phyloP scores from a whole-genome alignment of 176 grass and related monocot species.

The Elymus sibiricus region DNA sequence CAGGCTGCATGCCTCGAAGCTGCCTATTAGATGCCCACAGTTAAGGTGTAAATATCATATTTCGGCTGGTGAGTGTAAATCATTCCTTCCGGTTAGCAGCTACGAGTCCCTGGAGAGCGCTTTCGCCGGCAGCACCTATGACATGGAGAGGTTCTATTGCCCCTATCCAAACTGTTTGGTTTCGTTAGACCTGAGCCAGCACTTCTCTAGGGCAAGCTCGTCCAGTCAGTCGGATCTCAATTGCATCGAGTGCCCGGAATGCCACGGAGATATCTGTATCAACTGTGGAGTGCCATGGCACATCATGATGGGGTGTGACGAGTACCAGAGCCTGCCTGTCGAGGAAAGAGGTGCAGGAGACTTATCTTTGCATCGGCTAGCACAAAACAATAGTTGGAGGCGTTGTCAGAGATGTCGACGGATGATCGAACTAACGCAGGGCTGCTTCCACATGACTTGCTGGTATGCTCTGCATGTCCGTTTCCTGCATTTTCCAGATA shows the following conservation, averaged over 20 bases:
- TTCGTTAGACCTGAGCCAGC: slow-evolving; percentile 54
- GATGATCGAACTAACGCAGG: slow-evolving; percentile 73
- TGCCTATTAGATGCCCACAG: slow-evolving; percentile 62
- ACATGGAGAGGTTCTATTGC: slow-evolving; percentile 70
- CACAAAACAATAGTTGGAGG: slow-evolving; percentile 69
- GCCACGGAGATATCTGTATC: slow-evolving; percentile 85
- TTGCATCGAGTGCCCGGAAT: slow-evolving; percentile 74
- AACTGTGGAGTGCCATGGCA: slow-evolving; percentile 86
- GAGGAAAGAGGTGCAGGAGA: slow-evolving; percentile 59
- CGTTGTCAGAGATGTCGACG: slow-evolving; percentile 61
- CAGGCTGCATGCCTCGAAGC: slow-evolving; percentile 39
- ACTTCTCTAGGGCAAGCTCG: slow-evolving; percentile 69
- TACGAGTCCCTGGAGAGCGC: slow-evolving; percentile 52
- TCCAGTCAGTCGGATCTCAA: slow-evolving; percentile 63
- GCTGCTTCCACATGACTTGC: slow-evolving; percentile 81
- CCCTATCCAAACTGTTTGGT: slow-evolving; percentile 81
- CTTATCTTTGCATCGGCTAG: slow-evolving; percentile 52
- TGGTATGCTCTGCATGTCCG: slow-evolving; percentile 48
- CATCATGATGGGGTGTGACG: slow-evolving; percentile 78
- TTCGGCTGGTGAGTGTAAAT: slow-evolving; percentile 56
- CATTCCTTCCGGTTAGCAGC: slow-evolving; percentile 60
- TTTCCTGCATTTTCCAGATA: neutral
- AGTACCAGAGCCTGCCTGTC: slow-evolving; percentile 65
- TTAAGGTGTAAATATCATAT: slow-evolving; percentile 69
- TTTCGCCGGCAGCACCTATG: slow-evolving; percentile 28